Evolutionary conservation across 2,329 filamentous ascomycete genomes (phyloP).

Genomic region (Trichoderma atroviride): DNA sequence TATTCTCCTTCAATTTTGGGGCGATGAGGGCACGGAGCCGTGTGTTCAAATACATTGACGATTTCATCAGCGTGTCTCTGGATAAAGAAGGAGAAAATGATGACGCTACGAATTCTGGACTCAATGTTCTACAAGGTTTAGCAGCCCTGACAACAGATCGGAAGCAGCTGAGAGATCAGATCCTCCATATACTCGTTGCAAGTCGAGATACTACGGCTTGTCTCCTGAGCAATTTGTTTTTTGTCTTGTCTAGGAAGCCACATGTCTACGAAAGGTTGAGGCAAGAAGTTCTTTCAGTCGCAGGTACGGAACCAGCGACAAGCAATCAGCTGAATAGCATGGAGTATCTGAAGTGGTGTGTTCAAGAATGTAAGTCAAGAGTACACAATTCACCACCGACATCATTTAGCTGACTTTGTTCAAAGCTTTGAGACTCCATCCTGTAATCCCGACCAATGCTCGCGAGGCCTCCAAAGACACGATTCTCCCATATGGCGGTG

Average conservation of each 20-base stretch:
- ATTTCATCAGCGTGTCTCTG: conserved; percentile 47
- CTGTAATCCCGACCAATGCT: conserved; percentile 54
- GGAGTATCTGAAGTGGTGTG: conserved; percentile 57
- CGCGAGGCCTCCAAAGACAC: conserved; percentile 46
- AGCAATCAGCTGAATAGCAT: conserved; percentile 55
- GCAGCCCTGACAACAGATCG: conserved; percentile 49
- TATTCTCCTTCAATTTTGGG: conserved; percentile 34
- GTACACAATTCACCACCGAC: not conserved
- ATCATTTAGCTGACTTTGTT: not conserved
- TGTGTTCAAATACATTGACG: conserved; percentile 46
- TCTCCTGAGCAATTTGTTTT: conserved; percentile 48
- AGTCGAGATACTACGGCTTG: conserved; percentile 52
- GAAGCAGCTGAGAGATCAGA: conserved; percentile 44
- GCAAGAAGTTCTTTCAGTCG: conserved; percentile 42
- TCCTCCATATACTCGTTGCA: conserved; percentile 49
- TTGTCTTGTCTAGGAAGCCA: conserved; percentile 46
- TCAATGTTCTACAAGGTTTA: conserved; percentile 55
- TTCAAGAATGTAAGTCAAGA: conserved; percentile 56
- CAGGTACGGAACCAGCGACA: conserved; percentile 43
- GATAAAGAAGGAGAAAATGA: conserved; percentile 25
- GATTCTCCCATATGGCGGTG: conserved; percentile 55
- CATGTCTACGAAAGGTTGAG: conserved; percentile 50
- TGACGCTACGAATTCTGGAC: conserved; percentile 34
- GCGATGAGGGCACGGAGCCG: conserved; percentile 37
- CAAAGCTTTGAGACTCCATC: conserved; percentile 54